Percentiles rank a stretch among this genome's conserved stretches.
phyloP scores from a whole-genome alignment of 176 grass and related monocot species.

The Bothriochloa decipiens region DNA sequence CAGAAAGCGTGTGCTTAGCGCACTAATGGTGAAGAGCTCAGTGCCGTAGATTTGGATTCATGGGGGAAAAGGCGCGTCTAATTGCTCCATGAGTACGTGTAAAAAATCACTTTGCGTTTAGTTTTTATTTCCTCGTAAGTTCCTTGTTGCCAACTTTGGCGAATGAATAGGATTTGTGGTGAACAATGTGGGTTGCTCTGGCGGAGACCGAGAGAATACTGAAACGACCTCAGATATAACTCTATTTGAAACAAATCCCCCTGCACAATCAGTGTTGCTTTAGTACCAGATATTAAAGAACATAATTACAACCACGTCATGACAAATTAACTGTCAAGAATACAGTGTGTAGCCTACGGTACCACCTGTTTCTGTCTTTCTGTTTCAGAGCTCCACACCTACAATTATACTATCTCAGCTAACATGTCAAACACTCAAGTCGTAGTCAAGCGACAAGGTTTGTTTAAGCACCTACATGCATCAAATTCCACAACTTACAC shows the following conservation, averaged over 20 bases:
- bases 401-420: neutral
- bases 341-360: neutral
- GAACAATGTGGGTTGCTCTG: neutral
- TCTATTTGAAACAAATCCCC: neutral
- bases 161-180: neutral
- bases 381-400: neutral
- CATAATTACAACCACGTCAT: neutral
- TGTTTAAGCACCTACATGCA: neutral
- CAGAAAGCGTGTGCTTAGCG: constrained; percentile 19
- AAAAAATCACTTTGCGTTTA: neutral
- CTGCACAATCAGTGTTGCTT: neutral
- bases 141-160: neutral
- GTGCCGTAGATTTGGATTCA: neutral
- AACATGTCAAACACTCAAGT: constrained; percentile 18
- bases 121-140: neutral
- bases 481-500: neutral
- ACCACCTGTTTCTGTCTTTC: neutral
- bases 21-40: constrained; percentile 1
- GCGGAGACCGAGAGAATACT: neutral
- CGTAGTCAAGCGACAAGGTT: neutral
- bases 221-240: neutral
- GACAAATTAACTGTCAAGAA: constrained; percentile 4
- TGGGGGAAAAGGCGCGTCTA: neutral
- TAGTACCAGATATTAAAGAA: neutral
- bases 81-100: neutral